phyloP scores from a whole-genome alignment of 768 basidiomycete species.

The Scleroderma citrinum region DNA sequence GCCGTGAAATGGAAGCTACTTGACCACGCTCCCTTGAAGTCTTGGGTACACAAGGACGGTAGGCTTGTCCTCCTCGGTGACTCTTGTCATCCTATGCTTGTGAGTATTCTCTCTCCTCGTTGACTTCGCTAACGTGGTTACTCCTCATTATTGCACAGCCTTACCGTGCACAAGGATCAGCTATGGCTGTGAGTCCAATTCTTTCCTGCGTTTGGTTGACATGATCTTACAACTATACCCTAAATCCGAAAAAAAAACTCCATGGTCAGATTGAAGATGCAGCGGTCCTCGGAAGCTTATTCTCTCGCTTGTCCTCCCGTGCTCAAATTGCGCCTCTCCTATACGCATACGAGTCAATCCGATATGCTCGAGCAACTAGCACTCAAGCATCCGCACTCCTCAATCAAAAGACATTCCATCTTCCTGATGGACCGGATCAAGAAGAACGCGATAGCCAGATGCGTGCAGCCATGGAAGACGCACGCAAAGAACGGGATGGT shows the following conservation, averaged over 20 bases:
- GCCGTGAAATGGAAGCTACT: conserved; percentile 44
- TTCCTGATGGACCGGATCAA: conserved; percentile 50
- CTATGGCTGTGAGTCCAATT: conserved; percentile 41
- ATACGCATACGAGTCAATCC: conserved; percentile 46
- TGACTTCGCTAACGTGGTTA: background rate
- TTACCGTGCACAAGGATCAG: conserved; percentile 50
- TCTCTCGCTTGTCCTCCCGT: conserved; percentile 39
- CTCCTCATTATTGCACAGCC: conserved; percentile 36
- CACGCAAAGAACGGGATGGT: conserved; percentile 22
- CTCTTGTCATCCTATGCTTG: conserved; percentile 52
- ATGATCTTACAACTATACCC: no score
- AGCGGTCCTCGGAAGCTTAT: conserved; percentile 41
- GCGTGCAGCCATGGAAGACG: conserved; percentile 41
- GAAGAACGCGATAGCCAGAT: conserved; percentile 45
- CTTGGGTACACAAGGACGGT: conserved; percentile 42
- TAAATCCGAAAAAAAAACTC: background rate
- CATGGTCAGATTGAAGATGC: conserved; percentile 29
- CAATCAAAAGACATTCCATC: conserved; percentile 52
- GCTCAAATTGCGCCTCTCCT: conserved; percentile 42
- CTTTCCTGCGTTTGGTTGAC: background rate
- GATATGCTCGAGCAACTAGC: conserved; percentile 41
- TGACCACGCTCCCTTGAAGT: conserved; percentile 41
- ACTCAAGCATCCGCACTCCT: conserved; percentile 45
- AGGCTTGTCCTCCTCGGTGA: conserved; percentile 47
- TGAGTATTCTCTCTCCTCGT: conserved; percentile 1